phyloP scores from a whole-genome alignment of 2,329 filamentous ascomycete species.

The Cryphonectria nitschkei region DNA sequence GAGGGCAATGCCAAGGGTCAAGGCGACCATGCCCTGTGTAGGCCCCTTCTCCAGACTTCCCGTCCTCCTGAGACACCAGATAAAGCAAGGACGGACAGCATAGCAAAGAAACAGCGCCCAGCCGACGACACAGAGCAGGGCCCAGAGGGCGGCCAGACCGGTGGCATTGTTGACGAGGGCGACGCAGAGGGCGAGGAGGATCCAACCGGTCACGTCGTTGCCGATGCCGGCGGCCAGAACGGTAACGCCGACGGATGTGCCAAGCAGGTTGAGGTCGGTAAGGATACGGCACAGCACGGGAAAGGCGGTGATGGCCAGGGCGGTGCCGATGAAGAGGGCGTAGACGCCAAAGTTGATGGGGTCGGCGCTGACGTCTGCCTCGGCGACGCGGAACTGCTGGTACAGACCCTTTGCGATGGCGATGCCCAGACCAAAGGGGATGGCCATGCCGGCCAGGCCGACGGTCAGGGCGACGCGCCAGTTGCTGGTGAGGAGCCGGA shows the following conservation, averaged over 20 bases:
- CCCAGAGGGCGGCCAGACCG: slow-evolving; percentile 82
- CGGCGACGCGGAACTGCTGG: slow-evolving; percentile 62
- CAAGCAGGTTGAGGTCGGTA: slow-evolving; percentile 84
- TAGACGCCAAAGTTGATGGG: slow-evolving; percentile 59
- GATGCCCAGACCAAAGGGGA: slow-evolving; percentile 82
- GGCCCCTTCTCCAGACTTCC: slow-evolving; percentile 86
- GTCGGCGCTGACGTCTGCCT: slow-evolving; percentile 41
- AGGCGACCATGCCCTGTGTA: slow-evolving; percentile 78
- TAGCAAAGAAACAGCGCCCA: slow-evolving; percentile 78
- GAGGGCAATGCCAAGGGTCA: slow-evolving; percentile 80
- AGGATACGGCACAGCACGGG: slow-evolving; percentile 93
- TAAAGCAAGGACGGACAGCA: slow-evolving; percentile 72
- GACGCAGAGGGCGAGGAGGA: slow-evolving; percentile 89
- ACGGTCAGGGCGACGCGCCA: slow-evolving; percentile 81
- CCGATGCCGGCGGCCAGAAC: slow-evolving; percentile 88
- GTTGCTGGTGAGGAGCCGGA: slow-evolving; percentile 76
- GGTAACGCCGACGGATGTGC: slow-evolving; percentile 83
- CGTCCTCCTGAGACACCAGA: slow-evolving; percentile 73
- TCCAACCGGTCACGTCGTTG: slow-evolving; percentile 91
- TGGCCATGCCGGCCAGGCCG: slow-evolving; percentile 74
- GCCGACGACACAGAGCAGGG: slow-evolving; percentile 74
- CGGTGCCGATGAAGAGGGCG: slow-evolving; percentile 82
- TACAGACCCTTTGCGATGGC: slow-evolving; percentile 83
- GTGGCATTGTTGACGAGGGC: slow-evolving; percentile 86
- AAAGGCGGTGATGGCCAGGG: slow-evolving; percentile 88